Evolutionary conservation across 495 filamentous ascomycete genomes (phyloP).

Genomic region (Penicillium herquei): DNA sequence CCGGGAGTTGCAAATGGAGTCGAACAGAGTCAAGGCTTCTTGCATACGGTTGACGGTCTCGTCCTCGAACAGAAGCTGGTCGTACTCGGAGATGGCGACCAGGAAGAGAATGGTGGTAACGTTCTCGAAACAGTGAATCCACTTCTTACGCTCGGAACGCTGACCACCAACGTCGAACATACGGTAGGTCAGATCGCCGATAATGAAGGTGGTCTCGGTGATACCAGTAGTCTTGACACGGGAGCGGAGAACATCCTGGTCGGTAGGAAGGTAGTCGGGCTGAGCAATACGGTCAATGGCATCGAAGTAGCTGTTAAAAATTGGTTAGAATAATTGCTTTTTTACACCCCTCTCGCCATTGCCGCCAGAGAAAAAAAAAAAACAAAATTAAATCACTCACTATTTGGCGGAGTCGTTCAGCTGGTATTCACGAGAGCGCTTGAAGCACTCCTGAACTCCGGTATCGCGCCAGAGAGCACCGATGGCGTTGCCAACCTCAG

Average conservation of each 20-base stretch:
- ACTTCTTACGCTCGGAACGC: conserved; percentile 99
- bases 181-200: conserved; percentile 94
- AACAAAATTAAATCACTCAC: conserved; percentile 68
- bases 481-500: conserved; percentile 92
- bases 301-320: conserved; percentile 79
- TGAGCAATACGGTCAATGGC: conserved; percentile 89
- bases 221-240: conserved; percentile 99
- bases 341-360: not conserved
- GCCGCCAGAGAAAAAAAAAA: too few species aligned
- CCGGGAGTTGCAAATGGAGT: conserved; percentile 98
- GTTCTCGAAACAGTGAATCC: conserved; percentile 99
- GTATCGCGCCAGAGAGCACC: conserved; percentile 91
- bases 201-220: conserved; percentile 97
- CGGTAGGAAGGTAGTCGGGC: conserved; percentile 92
- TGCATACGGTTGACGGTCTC: conserved; percentile 93
- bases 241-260: conserved; percentile 95
- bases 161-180: conserved; percentile 99
- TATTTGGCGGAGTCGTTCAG: conserved; percentile 98
- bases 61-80: conserved; percentile 96
- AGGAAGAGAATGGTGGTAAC: conserved; percentile 98
- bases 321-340: conserved; percentile 1
- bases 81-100: conserved; percentile 98
- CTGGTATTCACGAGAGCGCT: conserved; percentile 93
- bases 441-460: conserved; percentile 94
- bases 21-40: conserved; percentile 95